A percentile compares a stretch with the other conserved stretches of the same genome.
Evolutionary conservation across 1,284 basidiomycete genomes (phyloP).

Genomic region (Boletus hoseneyae): DNA sequence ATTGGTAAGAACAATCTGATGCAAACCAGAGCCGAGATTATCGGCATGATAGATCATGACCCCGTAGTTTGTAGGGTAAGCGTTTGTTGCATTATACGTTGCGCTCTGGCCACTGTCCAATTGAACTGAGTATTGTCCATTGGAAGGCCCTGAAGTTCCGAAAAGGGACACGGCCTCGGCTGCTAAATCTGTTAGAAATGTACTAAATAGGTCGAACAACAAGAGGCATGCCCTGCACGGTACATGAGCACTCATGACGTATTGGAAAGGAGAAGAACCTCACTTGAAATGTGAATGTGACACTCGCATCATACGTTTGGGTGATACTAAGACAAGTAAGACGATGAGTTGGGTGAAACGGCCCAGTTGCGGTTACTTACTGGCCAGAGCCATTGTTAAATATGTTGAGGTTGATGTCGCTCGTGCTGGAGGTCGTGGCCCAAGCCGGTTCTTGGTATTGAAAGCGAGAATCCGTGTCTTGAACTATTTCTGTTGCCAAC

Average conservation of each 20-base stretch:
- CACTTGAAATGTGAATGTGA: constrained; percentile 32
- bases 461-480: constrained; percentile 31
- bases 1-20: constrained; percentile 28
- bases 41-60: constrained; percentile 31
- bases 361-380: constrained; percentile 22
- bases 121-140: constrained; percentile 28
- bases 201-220: background rate
- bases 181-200: constrained; percentile 12
- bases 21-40: constrained; percentile 32
- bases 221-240: constrained; percentile 22
- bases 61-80: constrained; percentile 24
- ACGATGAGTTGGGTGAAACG: background rate
- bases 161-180: constrained; percentile 28
- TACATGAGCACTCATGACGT: constrained; percentile 1
- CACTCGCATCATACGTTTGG: constrained; percentile 21
- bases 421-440: constrained; percentile 14
- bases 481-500: constrained; percentile 18
- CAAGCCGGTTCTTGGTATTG: constrained; percentile 28
- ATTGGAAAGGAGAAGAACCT: constrained; percentile 4
- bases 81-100: constrained; percentile 27
- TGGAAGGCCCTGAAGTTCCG: constrained; percentile 29
- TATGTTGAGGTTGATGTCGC: constrained; percentile 18
- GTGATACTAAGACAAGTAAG: constrained; percentile 25
- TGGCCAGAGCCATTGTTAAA: constrained; percentile 33
- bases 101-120: constrained; percentile 20